These are phyloP conservation scores for Thermochaetoides thermophila DNA, from an alignment of 495 filamentous ascomycete genomes.

Conservation along the genomic window DNA sequence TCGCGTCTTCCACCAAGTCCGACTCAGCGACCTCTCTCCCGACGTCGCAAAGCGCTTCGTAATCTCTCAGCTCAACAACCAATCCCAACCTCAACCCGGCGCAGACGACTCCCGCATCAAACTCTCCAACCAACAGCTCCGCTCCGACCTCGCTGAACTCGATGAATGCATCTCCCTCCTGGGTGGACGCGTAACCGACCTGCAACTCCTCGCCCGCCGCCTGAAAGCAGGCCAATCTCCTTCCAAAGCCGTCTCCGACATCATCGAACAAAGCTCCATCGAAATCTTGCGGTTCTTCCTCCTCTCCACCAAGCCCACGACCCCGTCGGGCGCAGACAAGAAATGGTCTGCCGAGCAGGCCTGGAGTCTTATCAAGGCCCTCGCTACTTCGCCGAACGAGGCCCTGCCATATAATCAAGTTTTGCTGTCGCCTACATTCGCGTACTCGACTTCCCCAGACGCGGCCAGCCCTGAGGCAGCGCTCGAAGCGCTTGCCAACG, in stretches of 20 bases:
- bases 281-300: conserved; percentile 93
- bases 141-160: conserved; percentile 42
- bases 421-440: conserved; percentile 59
- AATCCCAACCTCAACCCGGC: conserved; percentile 1
- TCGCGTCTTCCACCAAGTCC: conserved; percentile 73
- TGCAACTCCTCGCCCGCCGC: conserved; percentile 82
- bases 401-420: conserved; percentile 68
- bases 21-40: conserved; percentile 70
- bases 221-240: conserved; percentile 84
- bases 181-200: conserved; percentile 82
- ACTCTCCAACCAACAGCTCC: conserved; percentile 24
- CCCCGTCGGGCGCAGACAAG: conserved; percentile 27
- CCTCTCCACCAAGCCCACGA: conserved; percentile 28
- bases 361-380: conserved; percentile 68
- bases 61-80: conserved; percentile 50
- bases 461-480: conserved; percentile 46
- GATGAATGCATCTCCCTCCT: conserved; percentile 69
- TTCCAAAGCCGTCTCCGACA: conserved; percentile 68
- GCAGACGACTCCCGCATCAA: conserved; percentile 1
- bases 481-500: conserved; percentile 67
- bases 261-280: conserved; percentile 70
- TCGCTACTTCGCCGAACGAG: conserved; percentile 38
- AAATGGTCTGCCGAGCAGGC: conserved; percentile 74
- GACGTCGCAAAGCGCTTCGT: conserved; percentile 82
- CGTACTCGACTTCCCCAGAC: conserved; percentile 27